Evolutionary conservation across 208 protist species (phyloP), one percentile per base, ranked within the genome.

Genomic region (Acanthamoeba castellanii): DNA sequence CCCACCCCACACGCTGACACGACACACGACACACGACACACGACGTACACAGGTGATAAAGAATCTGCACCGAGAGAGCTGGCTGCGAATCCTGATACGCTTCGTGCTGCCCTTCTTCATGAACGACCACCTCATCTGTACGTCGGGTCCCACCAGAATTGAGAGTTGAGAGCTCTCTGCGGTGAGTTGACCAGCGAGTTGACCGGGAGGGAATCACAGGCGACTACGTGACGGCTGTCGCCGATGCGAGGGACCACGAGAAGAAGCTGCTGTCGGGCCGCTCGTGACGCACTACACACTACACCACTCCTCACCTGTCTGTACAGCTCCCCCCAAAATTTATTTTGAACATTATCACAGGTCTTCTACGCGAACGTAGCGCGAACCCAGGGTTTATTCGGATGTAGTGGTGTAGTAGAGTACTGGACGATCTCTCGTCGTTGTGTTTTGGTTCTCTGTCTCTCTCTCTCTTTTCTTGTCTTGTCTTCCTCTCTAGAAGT

Each of bases 51-150:
- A 89, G 82, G 55, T 89, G 55, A 68, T 89, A 20, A 27, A 64
- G 14, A 68, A 89, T 47, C 16, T 66, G 20, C 45, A 57, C n/a
- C 3, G 20, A 22, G 82, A 89, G 50, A 89, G 82, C 82, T 66
- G 82, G 55, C 47, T 89, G 25, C 45, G 82, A 3, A 68, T 89
- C 37, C n/a, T 89, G 47, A 57, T 89, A 9, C 82, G 82, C 2
- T 66, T 89, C 52, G 32, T 89, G n/a, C 82, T 89, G 25, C 82
- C 82, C 20, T 89, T 89, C 82, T 89, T 89, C 55, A 57, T 89
- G 52, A 89, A 89, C 37, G 82, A 89, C 52, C 82, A 89, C 52
- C 45, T 89, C n/a, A 89, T 89, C 30, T 81, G 72, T 81, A 81
- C 72, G 34, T 2, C 4, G 20, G 20, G 7, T 5, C 42, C 72